Percentiles rank a stretch among this genome's conserved stretches.
Evolutionary conservation across 1,284 basidiomycete genomes (phyloP).

Genomic region (Inonotus hispidus): DNA sequence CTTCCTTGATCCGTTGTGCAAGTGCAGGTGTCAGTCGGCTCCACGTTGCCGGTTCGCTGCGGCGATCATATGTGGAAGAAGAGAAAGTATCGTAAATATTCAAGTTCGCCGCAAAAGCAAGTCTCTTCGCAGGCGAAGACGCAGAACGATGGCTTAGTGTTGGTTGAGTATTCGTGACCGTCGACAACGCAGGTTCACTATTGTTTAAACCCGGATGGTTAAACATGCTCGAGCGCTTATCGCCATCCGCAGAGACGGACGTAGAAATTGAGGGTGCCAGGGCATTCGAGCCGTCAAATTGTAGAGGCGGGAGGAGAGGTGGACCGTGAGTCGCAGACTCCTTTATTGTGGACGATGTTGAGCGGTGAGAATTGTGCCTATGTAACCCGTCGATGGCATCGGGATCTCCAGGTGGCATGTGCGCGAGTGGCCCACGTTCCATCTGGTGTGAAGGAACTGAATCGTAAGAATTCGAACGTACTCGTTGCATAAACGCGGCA

Average conservation of each 20-base stretch:
- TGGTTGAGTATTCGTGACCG: constrained; percentile 39
- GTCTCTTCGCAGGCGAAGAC: constrained; percentile 61
- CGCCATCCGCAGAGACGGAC: neutral
- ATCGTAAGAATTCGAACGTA: constrained; percentile 78
- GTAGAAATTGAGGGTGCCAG: neutral
- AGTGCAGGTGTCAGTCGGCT: constrained; percentile 91
- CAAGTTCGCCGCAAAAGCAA: constrained; percentile 88
- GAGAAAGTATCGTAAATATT: constrained; percentile 97
- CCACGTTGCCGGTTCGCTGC: constrained; percentile 96
- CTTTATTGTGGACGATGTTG: constrained; percentile 34
- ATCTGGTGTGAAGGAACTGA: constrained; percentile 43
- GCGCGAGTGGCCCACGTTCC: constrained; percentile 69
- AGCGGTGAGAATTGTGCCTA: constrained; percentile 52
- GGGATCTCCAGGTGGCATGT: constrained; percentile 74
- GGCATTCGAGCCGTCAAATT: constrained; percentile 41
- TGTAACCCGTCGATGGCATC: constrained; percentile 83
- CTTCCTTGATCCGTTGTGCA: constrained; percentile 94
- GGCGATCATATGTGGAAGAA: constrained; percentile 83
- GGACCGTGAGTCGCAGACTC: constrained; percentile 25
- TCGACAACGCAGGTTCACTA: constrained; percentile 82
- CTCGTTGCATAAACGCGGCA: constrained; percentile 41
- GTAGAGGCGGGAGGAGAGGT: constrained; percentile 53
- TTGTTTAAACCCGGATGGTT: constrained; percentile 66
- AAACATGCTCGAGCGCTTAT: constrained; percentile 34
- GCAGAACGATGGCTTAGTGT: constrained; percentile 58